These are phyloP conservation scores for Exophiala phaeomuriformis DNA, from an alignment of 2,329 filamentous ascomycete genomes.

Conservation along the genomic window DNA sequence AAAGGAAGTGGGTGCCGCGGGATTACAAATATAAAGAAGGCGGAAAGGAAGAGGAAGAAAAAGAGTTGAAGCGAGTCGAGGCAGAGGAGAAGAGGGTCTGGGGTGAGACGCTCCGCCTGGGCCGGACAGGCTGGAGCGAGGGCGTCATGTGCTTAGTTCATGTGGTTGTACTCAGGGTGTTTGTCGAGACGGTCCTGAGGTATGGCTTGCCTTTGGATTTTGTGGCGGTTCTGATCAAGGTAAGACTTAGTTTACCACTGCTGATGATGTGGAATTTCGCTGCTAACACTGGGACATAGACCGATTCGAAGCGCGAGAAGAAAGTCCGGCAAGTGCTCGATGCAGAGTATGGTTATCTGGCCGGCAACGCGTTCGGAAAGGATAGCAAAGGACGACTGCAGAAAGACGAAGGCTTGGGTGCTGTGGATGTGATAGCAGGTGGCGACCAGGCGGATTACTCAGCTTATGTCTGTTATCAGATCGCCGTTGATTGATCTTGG, in stretches of 20 bases:
- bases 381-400: constrained; percentile 90
- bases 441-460: constrained; percentile 79
- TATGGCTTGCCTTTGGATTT: constrained; percentile 91
- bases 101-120: constrained; percentile 81
- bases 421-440: constrained; percentile 57
- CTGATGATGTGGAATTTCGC: background rate
- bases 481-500: constrained; percentile 55
- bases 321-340: constrained; percentile 77
- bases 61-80: constrained; percentile 72
- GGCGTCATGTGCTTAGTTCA: constrained; percentile 95
- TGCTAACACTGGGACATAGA: constrained; percentile 45
- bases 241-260: constrained; percentile 39
- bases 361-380: constrained; percentile 84
- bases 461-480: constrained; percentile 94
- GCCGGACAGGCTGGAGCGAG: constrained; percentile 90
- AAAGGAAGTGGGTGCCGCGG: constrained; percentile 88
- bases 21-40: constrained; percentile 92
- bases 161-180: constrained; percentile 80
- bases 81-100: constrained; percentile 86
- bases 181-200: constrained; percentile 94
- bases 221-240: constrained; percentile 75
- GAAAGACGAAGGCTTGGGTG: constrained; percentile 75
- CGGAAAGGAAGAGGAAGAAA: constrained; percentile 78
- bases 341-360: constrained; percentile 78
- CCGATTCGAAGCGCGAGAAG: constrained; percentile 70